Base-by-base conservation (phyloP, 768 basidiomycete genomes). In the Xerocomus brunneocitrinus region DNA sequence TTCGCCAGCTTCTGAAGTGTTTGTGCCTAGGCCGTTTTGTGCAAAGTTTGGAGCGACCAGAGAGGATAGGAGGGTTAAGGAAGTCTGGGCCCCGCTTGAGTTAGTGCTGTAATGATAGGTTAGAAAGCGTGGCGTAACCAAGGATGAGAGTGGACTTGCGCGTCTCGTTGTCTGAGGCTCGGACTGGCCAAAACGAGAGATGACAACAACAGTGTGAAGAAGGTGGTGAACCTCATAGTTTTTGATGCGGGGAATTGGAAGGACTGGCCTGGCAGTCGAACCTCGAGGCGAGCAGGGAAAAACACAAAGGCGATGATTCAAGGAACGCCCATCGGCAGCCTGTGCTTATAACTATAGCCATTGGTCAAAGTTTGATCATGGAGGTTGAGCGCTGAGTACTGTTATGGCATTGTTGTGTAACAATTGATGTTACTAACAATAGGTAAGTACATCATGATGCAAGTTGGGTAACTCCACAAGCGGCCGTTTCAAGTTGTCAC, bases 21-120 rank as follows among this genome's bases (percentile, higher is more conserved):
- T 61, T 24, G 38, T 49, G 14, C 61, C 57, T 55, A 73, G 67
- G 22, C 86, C 87, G 55, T 81, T 64, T 43, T 80, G 70, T 14
- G 71, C 75, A 54, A 86, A 84, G n/a, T 79, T 79, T 4, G 62
- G 56, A 12, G 81, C 79, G 52, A 89, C 74, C 25, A 86, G 78
- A 3, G 67, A 69, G 36, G 77, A 69, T 30, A 74, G 60, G 41
- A 82, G 76, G 10, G 74, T 75, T 46, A 71, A 50, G 4, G 68
- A 69, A 36, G 55, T 49, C 41, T 69, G 68, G 2, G 61, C 35
- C 34, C 30, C 46, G 52, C 47, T 58, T 9, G 62, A 58, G 47
- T 59, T 71, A 16, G 59, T 53, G 38, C 40, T 41, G 25, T 24
- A 52, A 50, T n/a, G 52, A 50, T 22, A 5, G 2, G n/a, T 58